Conservation (phyloP, 345 rosid species). For the Pelargonium nanum region DNA sequence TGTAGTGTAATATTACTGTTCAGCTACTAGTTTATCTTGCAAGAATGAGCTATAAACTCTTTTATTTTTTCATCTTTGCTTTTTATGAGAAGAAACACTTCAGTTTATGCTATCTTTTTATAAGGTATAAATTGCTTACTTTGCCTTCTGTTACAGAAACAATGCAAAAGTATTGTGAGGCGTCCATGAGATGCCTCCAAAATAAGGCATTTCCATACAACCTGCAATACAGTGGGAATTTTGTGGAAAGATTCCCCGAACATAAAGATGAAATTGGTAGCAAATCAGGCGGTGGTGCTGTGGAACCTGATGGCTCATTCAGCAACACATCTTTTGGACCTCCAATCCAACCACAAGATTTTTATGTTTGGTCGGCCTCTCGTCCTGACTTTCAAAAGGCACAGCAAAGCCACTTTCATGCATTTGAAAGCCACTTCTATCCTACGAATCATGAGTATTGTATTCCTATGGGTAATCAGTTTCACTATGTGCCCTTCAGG, state of each 20-base stretch:
- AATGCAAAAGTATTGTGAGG: conserved; percentile 23
- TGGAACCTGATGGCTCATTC: conserved; percentile 12
- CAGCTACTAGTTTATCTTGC: neutral
- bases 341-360: conserved; percentile 12
- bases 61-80: neutral
- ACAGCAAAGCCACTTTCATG: conserved; percentile 13
- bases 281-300: conserved; percentile 12
- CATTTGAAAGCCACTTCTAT: conserved; percentile 13
- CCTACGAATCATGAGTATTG: conserved; percentile 17
- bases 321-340: conserved; percentile 6
- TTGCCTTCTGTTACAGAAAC: conserved; percentile 13
- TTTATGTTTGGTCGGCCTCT: conserved; percentile 13
- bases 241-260: conserved; percentile 14
- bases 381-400: conserved; percentile 16
- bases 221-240: conserved; percentile 18
- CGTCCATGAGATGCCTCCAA: conserved; percentile 22
- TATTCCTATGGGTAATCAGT: conserved; percentile 15
- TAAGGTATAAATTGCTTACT: neutral
- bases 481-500: conserved; percentile 21
- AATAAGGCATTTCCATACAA: conserved; percentile 14
- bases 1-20: no score
- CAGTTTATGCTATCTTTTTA: neutral
- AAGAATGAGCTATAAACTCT: neutral
- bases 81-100: neutral
- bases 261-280: conserved; percentile 9